Evolutionary conservation across 495 filamentous ascomycete species (phyloP), one percentile per base, ranked within the genome.

Genomic region (Xylaria grammica): DNA sequence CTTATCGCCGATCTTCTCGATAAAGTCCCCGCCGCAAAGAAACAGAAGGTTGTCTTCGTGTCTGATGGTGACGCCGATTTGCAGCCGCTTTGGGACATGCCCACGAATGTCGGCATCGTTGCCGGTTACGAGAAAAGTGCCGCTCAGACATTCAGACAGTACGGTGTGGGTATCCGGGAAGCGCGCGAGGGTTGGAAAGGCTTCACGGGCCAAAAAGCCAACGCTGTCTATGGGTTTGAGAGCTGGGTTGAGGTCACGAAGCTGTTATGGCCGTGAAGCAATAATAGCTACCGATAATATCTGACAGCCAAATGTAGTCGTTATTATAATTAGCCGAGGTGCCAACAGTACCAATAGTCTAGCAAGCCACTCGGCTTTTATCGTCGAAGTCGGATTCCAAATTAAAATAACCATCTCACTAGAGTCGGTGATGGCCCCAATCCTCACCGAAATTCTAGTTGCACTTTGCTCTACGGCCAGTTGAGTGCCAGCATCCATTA

Each of bases 91-190:
- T 59, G 55, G 55, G 55, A 48, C 7, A 29, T 27, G 29, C 55
- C 55, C 34, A 59, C 55, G 26, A 59, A 59, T 26, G 55, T 59
- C 17, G 55, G 55, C 4, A 48, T 59, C 8, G 42, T 59, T 34
- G 55, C 55, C 15, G 55, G 55, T 2, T 48, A 46, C 34, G 13
- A 22, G 0, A 29, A 19, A 3, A 59, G 55, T 24, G 55, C 55
- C 22, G 55, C 55, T n/a, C 26, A 40, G n/a, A 59, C 55, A 29
- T 59, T 59, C 27, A 40, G 27, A 24, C 55, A 59, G n/a, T 59
- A 59, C 26, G 42, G 27, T 34, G 55, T 59, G 22, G n/a, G 9
- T 46, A 26, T 59, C 27, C 4, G 55, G 42, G 42, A 48, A 27
- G 42, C 55, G 42, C 6, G 8, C 17, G 17, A 48, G n/a, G 55